Percentiles rank a stretch among this genome's conserved stretches.
Conservation (phyloP, 1,284 basidiomycete genomes). For the Fomes fomentarius region DNA sequence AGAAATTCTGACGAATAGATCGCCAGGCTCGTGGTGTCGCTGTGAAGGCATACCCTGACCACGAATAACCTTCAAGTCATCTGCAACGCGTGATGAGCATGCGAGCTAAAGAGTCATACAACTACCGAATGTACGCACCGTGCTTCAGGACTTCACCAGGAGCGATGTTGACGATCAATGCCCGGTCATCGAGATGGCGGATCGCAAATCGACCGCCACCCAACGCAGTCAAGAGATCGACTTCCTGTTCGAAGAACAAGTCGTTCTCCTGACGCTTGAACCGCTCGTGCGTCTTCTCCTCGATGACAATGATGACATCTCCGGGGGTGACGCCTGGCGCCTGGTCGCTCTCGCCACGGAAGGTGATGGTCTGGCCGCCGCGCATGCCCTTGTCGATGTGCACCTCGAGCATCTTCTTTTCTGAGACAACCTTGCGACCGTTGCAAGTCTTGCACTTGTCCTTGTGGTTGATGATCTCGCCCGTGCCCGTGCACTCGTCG, state of each 20-base stretch:
- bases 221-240: slow-evolving; percentile 94
- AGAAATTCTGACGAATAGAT: slow-evolving; percentile 88
- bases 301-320: slow-evolving; percentile 96
- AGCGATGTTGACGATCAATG: slow-evolving; percentile 81
- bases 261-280: slow-evolving; percentile 89
- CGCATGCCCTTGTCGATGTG: slow-evolving; percentile 99
- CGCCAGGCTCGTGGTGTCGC: slow-evolving; percentile 96
- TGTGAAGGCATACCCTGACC: slow-evolving; percentile 99
- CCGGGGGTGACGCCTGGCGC: slow-evolving; percentile 90
- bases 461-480: slow-evolving; percentile 94
- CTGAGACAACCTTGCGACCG: slow-evolving; percentile 93
- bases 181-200: slow-evolving; percentile 93
- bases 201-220: slow-evolving; percentile 92
- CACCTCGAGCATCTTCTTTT: slow-evolving; percentile 98
- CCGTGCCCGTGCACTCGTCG: slow-evolving; percentile 89
- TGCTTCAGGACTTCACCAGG: slow-evolving; percentile 96
- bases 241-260: slow-evolving; percentile 84
- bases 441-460: slow-evolving; percentile 94
- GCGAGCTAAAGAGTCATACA: not conserved
- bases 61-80: slow-evolving; percentile 88
- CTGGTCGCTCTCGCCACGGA: slow-evolving; percentile 96
- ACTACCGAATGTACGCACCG: slow-evolving; percentile 53
- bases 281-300: slow-evolving; percentile 87
- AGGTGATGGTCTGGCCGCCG: slow-evolving; percentile 94
- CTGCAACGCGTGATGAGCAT: slow-evolving; percentile 44